Evolutionary conservation across 805 yeast genomes (phyloP), one percentile per base, ranked within the genome.

Genomic region (Saccharomycopsis malanga): DNA sequence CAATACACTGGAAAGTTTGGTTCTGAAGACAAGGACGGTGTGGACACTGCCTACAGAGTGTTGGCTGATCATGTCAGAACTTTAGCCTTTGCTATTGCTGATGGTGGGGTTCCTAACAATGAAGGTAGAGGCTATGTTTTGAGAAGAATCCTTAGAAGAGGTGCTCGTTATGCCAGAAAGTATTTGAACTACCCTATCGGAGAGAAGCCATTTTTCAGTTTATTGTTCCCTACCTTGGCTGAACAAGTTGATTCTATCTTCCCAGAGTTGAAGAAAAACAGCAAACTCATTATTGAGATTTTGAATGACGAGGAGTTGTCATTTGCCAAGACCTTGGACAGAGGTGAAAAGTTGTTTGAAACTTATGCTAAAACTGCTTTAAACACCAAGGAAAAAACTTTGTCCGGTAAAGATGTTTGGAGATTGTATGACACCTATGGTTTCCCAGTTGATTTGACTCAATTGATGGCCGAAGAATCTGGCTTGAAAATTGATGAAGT

Each of bases 101-200:
- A 93, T 66, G 99, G 99, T 61, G 99, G 98, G 61, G 97, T 93
- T 49, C 99, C 99, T 62, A 93, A 93, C 70, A 93, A 89, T 61
- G 98, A 93, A 63, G 99, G 99, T 59, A 83, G 98, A 70, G 99
- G 99, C 59, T 93, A 93, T 61, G 99, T 93, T 38, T 72, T 93
- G 65, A 83, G 99, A 71, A 84, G 99, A 72, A 89, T 93, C 57
- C 73, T 93, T 61, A 84, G 99, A 73, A 84, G 99, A 73, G 99
- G 98, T 61, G 87, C 96, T 34, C 83, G 98, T 68, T 93, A 87
- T 61, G 97, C 83, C 39, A 83, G 98, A 67, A 93, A 93, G 70
- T 89, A 93, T 71, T 81, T 93, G 84, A 81, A 87, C 67, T 91
- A 86, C 61, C 96, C 96, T 54, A 87, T 91, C 58, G 98, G 98